These are phyloP conservation scores for Daedaleopsis nitida DNA, from an alignment of 768 basidiomycete species.

Conservation along the genomic window DNA sequence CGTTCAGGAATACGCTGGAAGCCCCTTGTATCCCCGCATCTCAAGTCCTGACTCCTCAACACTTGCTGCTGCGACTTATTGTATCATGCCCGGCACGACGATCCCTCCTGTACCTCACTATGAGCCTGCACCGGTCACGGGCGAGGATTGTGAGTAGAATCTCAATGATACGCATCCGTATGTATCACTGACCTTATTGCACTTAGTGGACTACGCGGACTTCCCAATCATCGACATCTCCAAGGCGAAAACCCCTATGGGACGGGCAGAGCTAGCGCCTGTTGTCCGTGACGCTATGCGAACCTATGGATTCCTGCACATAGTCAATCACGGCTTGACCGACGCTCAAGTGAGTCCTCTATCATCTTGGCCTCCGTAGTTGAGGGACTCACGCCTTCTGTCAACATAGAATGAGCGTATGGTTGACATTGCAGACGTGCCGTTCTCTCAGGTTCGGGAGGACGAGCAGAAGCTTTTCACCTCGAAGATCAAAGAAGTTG, in stretches of 20 bases:
- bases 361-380: neutral
- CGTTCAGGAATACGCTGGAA: too few species aligned
- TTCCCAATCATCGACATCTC: constrained; percentile 34
- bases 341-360: constrained; percentile 24
- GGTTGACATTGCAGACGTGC: constrained; percentile 30
- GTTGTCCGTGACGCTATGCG: constrained; percentile 32
- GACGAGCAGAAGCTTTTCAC: constrained; percentile 35
- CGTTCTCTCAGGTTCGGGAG: constrained; percentile 34
- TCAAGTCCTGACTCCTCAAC: too few species aligned
- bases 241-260: constrained; percentile 25
- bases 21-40: too few species aligned
- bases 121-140: constrained; percentile 24
- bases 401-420: neutral
- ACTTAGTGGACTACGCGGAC: constrained; percentile 38
- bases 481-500: constrained; percentile 38
- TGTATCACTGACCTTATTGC: too few species aligned
- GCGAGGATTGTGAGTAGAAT: constrained; percentile 35
- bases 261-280: constrained; percentile 26
- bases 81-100: neutral
- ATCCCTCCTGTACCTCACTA: neutral
- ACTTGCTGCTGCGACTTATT: too few species aligned
- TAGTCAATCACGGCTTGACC: constrained; percentile 34
- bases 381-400: too few species aligned
- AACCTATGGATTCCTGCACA: constrained; percentile 34
- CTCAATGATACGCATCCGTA: too few species aligned